Conservation (phyloP, 108 stramenopile genomes). For the Skeletonema potamos region DNA sequence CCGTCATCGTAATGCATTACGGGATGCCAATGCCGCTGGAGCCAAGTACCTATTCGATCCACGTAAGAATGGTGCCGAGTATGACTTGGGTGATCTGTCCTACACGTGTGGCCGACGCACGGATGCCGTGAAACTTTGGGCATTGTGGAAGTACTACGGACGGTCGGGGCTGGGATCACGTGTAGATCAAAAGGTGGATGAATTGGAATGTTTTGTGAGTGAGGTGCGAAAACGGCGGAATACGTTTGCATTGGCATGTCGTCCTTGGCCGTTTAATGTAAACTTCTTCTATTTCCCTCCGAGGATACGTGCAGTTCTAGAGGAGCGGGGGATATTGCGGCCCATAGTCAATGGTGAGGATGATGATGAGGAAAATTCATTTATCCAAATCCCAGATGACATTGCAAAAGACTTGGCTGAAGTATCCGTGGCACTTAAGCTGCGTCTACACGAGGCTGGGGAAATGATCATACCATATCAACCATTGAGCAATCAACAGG, state of each 20-base stretch:
- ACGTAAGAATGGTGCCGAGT: slow-evolving; percentile 54
- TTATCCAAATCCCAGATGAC: slow-evolving; percentile 45
- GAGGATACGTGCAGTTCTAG: slow-evolving; percentile 38
- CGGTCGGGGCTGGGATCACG: slow-evolving; percentile 36
- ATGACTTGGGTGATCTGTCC: slow-evolving; percentile 58
- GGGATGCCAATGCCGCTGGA: slow-evolving; percentile 43
- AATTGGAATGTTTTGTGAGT: slow-evolving; percentile 23
- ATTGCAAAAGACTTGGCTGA: slow-evolving; percentile 42
- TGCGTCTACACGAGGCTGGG: slow-evolving; percentile 51
- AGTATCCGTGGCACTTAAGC: slow-evolving; percentile 49
- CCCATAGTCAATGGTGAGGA: not conserved
- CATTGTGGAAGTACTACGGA: slow-evolving; percentile 51
- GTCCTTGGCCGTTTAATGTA: slow-evolving; percentile 61
- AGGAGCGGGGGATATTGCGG: slow-evolving; percentile 7
- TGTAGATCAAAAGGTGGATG: slow-evolving; percentile 42
- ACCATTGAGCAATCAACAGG: slow-evolving; percentile 55
- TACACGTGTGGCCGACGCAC: slow-evolving; percentile 57
- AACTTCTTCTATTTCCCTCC: slow-evolving; percentile 64
- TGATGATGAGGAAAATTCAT: slow-evolving; percentile 3
- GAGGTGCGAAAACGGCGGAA: slow-evolving; percentile 18
- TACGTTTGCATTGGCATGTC: slow-evolving; percentile 53
- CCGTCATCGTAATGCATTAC: slow-evolving; percentile 30
- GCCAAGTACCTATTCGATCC: slow-evolving; percentile 60
- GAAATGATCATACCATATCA: slow-evolving; percentile 59
- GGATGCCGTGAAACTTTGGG: slow-evolving; percentile 59